phyloP scores from a whole-genome alignment of 768 basidiomycete genomes.

The Gautieria morchelliformis region DNA sequence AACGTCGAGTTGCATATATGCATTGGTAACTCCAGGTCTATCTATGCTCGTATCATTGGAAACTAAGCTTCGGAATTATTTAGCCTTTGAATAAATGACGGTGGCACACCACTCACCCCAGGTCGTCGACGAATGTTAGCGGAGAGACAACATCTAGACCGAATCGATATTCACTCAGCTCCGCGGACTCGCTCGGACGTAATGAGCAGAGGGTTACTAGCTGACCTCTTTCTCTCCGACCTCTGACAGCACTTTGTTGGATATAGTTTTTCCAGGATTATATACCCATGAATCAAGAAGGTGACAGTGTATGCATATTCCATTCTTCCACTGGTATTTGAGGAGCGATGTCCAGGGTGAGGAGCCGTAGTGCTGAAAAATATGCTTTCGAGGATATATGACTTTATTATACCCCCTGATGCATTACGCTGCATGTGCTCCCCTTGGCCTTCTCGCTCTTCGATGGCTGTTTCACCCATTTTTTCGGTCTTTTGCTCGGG shows the following conservation, averaged over 20 bases:
- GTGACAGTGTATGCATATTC: neutral
- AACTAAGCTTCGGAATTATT: too few relatives aligned
- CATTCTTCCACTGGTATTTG: neutral
- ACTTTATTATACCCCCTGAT: neutral
- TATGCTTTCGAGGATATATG: neutral
- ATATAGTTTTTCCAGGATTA: neutral
- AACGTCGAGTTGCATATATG: too few relatives aligned
- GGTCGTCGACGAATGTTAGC: too few relatives aligned
- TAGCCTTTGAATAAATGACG: too few relatives aligned
- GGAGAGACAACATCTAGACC: too few relatives aligned
- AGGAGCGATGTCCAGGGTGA: neutral
- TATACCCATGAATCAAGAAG: neutral
- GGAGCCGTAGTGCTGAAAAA: neutral
- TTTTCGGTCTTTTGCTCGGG: neutral
- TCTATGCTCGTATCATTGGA: too few relatives aligned
- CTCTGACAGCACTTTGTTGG: neutral
- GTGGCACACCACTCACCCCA: too few relatives aligned
- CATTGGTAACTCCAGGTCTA: too few relatives aligned
- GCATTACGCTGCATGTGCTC: neutral
- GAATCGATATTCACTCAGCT: too few relatives aligned
- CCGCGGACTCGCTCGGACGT: neutral
- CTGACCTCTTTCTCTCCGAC: neutral
- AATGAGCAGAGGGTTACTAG: neutral
- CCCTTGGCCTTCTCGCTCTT: neutral
- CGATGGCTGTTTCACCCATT: neutral